Evolutionary conservation across 495 filamentous ascomycete genomes (phyloP).

Genomic region (Tuber magnatum): DNA sequence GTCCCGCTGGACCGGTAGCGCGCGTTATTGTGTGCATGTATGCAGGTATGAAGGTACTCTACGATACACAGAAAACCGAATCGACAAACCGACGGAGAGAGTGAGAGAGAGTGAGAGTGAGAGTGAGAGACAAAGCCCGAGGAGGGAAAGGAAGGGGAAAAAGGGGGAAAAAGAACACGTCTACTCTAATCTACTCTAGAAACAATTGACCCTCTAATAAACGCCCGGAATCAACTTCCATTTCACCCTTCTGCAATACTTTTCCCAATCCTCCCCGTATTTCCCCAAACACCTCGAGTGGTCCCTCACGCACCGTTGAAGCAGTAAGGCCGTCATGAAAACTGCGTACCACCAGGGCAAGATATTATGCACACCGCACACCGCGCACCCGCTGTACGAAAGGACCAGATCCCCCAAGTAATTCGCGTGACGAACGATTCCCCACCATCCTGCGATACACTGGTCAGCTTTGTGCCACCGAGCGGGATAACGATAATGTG

Average conservation of each 20-base stretch:
- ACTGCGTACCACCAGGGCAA: slow-evolving; percentile 49
- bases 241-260: slow-evolving; percentile 45
- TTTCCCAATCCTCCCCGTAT: slow-evolving; percentile 46
- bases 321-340: slow-evolving; percentile 44
- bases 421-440: slow-evolving; percentile 47
- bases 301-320: slow-evolving; percentile 43
- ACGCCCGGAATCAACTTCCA: slow-evolving; percentile 47
- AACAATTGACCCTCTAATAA: slow-evolving; percentile 37
- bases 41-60: not conserved
- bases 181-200: slow-evolving; percentile 6
- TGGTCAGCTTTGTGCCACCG: slow-evolving; percentile 3
- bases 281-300: slow-evolving; percentile 46
- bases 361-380: slow-evolving; percentile 43
- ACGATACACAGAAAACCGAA: not conserved
- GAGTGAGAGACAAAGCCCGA: no score
- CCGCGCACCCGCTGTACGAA: slow-evolving; percentile 45
- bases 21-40: not conserved
- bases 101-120: not conserved
- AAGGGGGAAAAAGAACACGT: not conserved
- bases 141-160: not conserved
- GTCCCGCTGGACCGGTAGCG: not conserved
- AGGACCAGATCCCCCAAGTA: slow-evolving; percentile 48
- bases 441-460: slow-evolving; percentile 46
- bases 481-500: slow-evolving; percentile 2
- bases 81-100: not conserved